Conservation (phyloP, 306 rosid species). For the Sesbania bispinosa region DNA sequence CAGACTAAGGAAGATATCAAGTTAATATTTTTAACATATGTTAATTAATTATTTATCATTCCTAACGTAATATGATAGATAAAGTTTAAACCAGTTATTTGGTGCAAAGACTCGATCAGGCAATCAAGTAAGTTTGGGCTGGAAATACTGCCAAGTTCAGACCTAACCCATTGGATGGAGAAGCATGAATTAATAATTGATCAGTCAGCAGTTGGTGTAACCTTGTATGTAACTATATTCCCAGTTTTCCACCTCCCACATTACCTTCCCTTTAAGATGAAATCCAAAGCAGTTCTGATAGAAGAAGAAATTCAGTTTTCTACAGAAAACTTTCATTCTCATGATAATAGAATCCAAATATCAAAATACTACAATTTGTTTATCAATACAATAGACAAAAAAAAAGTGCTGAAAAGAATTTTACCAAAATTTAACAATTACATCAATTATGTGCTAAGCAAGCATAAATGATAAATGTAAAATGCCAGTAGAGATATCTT, state of each 20-base stretch:
- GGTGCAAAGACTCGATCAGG: background rate
- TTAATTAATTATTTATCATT: background rate
- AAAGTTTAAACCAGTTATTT: background rate
- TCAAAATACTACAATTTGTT: constrained; percentile 19
- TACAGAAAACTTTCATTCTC: background rate
- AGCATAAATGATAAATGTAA: constrained; percentile 21
- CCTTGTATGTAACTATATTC: background rate
- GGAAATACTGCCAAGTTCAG: background rate
- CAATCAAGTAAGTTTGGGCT: background rate
- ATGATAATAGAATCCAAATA: constrained; percentile 24
- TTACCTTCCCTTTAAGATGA: background rate
- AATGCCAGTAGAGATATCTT: constrained; percentile 27
- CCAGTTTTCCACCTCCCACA: background rate
- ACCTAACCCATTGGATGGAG: background rate
- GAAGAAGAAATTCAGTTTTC: background rate
- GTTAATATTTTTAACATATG: background rate
- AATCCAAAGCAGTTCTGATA: background rate
- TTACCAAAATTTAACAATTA: constrained; percentile 38
- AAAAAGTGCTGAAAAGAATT: constrained; percentile 22
- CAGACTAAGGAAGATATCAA: background rate
- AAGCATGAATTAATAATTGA: background rate
- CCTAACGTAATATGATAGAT: background rate
- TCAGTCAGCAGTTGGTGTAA: background rate
- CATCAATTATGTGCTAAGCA: constrained; percentile 21
- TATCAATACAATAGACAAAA: constrained; percentile 26